Evolutionary conservation across 352 stramenopile species (phyloP).

Genomic region (Phytophthora hibernalis): DNA sequence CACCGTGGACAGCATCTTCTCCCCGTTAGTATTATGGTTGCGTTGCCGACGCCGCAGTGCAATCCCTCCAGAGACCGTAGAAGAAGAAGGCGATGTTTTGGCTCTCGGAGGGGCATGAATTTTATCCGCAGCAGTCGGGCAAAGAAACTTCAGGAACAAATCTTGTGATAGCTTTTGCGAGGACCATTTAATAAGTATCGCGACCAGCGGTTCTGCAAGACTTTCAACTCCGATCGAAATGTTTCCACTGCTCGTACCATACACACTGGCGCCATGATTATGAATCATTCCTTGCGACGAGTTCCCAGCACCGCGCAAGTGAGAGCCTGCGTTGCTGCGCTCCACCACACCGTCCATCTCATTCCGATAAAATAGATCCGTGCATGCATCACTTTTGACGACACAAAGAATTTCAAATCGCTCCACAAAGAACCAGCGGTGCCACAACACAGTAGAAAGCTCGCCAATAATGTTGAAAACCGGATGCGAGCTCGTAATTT

Average conservation of each 20-base stretch:
- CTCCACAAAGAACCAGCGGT: constrained; percentile 91
- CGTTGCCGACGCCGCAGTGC: constrained; percentile 48
- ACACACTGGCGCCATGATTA: constrained; percentile 43
- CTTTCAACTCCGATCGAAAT: constrained; percentile 62
- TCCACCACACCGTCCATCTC: constrained; percentile 47
- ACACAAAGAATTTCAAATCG: constrained; percentile 85
- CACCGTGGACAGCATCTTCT: constrained; percentile 24
- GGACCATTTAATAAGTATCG: constrained; percentile 75
- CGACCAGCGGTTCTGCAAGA: constrained; percentile 60
- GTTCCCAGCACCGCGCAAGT: constrained; percentile 31
- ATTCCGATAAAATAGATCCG: constrained; percentile 69
- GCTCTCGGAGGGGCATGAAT: constrained; percentile 24
- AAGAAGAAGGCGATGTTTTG: constrained; percentile 31
- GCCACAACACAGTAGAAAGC: constrained; percentile 87
- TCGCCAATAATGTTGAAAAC: constrained; percentile 93
- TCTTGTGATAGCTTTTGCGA: constrained; percentile 81
- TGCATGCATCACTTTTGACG: constrained; percentile 70
- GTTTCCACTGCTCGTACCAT: constrained; percentile 35
- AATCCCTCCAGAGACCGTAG: constrained; percentile 34
- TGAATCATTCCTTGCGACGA: constrained; percentile 43
- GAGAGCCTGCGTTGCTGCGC: constrained; percentile 31
- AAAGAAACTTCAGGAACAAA: constrained; percentile 86
- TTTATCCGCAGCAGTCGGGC: constrained; percentile 34
- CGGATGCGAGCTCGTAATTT: constrained; percentile 69
- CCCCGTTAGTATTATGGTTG: constrained; percentile 36